Conservation (phyloP, 768 basidiomycete species). For the Rhizopogon vesiculosus region DNA sequence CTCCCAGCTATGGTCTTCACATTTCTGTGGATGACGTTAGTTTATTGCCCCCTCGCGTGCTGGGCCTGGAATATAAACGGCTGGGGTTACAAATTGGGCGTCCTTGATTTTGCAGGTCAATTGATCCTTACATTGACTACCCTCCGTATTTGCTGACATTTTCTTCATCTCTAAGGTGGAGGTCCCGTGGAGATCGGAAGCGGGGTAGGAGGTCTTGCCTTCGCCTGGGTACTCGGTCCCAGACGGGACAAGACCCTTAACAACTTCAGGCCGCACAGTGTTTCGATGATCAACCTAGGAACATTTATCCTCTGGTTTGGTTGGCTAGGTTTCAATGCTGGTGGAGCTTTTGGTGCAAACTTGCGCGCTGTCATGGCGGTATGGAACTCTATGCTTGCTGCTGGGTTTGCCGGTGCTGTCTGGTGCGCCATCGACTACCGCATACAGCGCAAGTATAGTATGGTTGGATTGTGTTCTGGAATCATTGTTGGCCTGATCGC, state of each 20-base stretch:
- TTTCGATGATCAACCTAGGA: constrained; percentile 76
- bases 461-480: constrained; percentile 91
- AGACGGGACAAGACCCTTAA: constrained; percentile 66
- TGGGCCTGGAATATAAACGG: constrained; percentile 83
- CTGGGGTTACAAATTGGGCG: constrained; percentile 86
- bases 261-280: constrained; percentile 87
- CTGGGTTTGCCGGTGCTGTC: constrained; percentile 77
- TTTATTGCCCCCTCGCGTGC: constrained; percentile 83
- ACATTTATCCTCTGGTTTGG: constrained; percentile 88
- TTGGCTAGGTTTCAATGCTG: constrained; percentile 86
- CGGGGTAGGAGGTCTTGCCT: constrained; percentile 82
- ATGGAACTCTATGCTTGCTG: constrained; percentile 86
- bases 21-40: constrained; percentile 82
- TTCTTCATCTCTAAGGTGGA: constrained; percentile 46
- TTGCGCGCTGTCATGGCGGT: constrained; percentile 80
- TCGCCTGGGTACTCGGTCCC: constrained; percentile 82
- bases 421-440: constrained; percentile 83
- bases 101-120: constrained; percentile 78
- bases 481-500: constrained; percentile 86
- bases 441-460: constrained; percentile 76
- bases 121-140: constrained; percentile 2
- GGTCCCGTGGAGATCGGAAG: constrained; percentile 87
- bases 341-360: constrained; percentile 84
- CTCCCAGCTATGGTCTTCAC: constrained; percentile 78
- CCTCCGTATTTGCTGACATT: neutral